Conservation (phyloP, 805 yeast genomes). For the Saccharomyces kudriavzevii region DNA sequence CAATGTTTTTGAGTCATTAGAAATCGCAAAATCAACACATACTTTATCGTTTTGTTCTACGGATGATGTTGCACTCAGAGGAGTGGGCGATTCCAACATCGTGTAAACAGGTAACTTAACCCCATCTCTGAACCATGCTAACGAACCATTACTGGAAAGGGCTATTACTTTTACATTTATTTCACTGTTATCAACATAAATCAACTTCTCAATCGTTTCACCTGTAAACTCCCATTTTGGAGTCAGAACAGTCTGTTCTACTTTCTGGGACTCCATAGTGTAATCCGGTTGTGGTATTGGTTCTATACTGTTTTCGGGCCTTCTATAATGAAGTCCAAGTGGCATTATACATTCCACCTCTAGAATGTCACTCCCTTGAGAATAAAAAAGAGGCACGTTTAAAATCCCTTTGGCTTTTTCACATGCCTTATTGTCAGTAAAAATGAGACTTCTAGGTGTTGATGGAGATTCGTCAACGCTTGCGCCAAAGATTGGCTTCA, state of each 20-base stretch:
- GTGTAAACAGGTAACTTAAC: slow-evolving; percentile 18
- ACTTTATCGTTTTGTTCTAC: neutral
- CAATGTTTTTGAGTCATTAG: slow-evolving; percentile 14
- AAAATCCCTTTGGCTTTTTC: slow-evolving; percentile 24
- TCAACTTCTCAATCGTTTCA: slow-evolving; percentile 21
- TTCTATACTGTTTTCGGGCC: neutral
- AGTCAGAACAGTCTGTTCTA: slow-evolving; percentile 5
- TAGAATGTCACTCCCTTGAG: slow-evolving; percentile 24
- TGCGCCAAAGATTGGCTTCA: slow-evolving; percentile 31
- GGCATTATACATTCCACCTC: slow-evolving; percentile 25
- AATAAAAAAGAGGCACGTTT: slow-evolving; percentile 19
- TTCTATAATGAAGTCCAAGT: slow-evolving; percentile 15
- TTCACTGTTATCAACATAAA: slow-evolving; percentile 12
- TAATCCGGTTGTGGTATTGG: slow-evolving; percentile 44
- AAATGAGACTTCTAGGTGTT: slow-evolving; percentile 19
- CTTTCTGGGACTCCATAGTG: slow-evolving; percentile 60
- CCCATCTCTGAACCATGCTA: slow-evolving; percentile 28
- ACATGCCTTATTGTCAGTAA: slow-evolving; percentile 20
- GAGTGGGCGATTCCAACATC: slow-evolving; percentile 16
- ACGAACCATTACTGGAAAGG: slow-evolving; percentile 23
- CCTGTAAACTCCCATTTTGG: slow-evolving; percentile 24
- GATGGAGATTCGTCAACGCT: slow-evolving; percentile 11
- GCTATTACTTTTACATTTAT: slow-evolving; percentile 25
- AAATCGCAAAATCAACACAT: slow-evolving; percentile 18
- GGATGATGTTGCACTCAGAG: slow-evolving; percentile 4